These are phyloP conservation scores for Phytophthora gonapodyides DNA, from an alignment of 352 stramenopile genomes.

Conservation along the genomic window DNA sequence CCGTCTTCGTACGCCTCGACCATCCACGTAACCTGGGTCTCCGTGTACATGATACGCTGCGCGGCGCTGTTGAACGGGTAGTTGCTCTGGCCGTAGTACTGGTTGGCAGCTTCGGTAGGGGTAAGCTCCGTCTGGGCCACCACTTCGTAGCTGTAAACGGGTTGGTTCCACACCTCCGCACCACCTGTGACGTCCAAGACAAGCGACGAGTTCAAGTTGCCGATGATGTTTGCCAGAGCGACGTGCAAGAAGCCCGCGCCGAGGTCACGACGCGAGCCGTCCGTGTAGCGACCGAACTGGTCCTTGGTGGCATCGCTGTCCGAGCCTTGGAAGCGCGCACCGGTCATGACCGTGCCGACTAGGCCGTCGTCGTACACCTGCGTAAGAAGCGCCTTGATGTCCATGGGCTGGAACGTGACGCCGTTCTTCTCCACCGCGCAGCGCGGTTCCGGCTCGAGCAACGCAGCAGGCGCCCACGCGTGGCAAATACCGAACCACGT, in stretches of 20 bases:
- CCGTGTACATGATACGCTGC: slow-evolving; percentile 38
- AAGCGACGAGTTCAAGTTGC: slow-evolving; percentile 36
- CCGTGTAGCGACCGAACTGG: slow-evolving; percentile 44
- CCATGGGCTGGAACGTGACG: slow-evolving; percentile 39
- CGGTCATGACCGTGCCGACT: slow-evolving; percentile 37
- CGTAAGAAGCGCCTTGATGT: slow-evolving; percentile 45
- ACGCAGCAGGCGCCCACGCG: slow-evolving; percentile 35
- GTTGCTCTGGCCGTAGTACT: slow-evolving; percentile 32
- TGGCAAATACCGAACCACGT: slow-evolving; percentile 46
- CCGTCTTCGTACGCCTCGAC: slow-evolving; percentile 35
- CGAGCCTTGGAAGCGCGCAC: slow-evolving; percentile 29
- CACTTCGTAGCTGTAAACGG: slow-evolving; percentile 46
- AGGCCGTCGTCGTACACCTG: slow-evolving; percentile 35
- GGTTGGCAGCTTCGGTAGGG: slow-evolving; percentile 23
- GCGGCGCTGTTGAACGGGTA: slow-evolving; percentile 50
- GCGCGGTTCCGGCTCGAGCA: slow-evolving; percentile 36
- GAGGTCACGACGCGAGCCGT: slow-evolving; percentile 40
- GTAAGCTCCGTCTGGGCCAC: slow-evolving; percentile 27
- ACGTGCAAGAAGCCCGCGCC: slow-evolving; percentile 45
- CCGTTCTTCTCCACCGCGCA: slow-evolving; percentile 38
- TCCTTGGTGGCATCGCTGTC: slow-evolving; percentile 23
- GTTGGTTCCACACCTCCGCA: slow-evolving; percentile 54
- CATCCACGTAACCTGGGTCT: slow-evolving; percentile 43
- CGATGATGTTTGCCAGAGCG: slow-evolving; percentile 42
- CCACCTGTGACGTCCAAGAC: slow-evolving; percentile 40